Conservation (phyloP, 257 asterid species). For the Przewalskia tangutica region DNA sequence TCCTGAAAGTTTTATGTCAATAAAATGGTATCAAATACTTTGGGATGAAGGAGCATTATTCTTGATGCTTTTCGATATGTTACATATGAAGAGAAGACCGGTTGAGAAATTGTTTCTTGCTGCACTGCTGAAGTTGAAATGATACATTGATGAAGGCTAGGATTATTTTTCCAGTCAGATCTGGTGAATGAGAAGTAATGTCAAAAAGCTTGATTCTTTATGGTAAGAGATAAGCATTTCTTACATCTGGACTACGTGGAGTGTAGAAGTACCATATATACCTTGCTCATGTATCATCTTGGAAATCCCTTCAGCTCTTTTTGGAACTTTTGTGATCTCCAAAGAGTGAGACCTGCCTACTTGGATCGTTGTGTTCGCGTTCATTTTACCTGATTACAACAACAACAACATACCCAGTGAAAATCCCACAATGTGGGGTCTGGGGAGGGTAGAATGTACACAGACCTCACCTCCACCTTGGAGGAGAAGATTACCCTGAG, state of each 20-base stretch:
- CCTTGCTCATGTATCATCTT: not conserved
- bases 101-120: not conserved
- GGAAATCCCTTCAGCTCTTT: not conserved
- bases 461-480: too few species aligned
- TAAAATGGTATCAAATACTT: not conserved
- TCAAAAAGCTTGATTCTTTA: not conserved
- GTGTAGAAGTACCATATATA: not conserved
- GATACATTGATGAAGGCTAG: not conserved
- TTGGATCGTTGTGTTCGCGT: not conserved
- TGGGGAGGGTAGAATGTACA: too few species aligned
- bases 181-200: not conserved
- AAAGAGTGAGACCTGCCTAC: not conserved
- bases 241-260: not conserved
- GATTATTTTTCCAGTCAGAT: not conserved
- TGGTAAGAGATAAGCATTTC: not conserved
- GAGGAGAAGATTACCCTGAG: not conserved
- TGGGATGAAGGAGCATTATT: not conserved
- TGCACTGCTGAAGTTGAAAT: not conserved
- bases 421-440: too few species aligned
- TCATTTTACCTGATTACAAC: not conserved
- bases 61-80: not conserved
- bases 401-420: too few species aligned
- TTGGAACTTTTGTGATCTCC: not conserved
- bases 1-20: not conserved
- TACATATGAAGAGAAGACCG: not conserved